Percentiles rank a stretch among this genome's conserved stretches.
phyloP scores from a whole-genome alignment of 2,329 filamentous ascomycete species.

The Calonectria fujianensis region DNA sequence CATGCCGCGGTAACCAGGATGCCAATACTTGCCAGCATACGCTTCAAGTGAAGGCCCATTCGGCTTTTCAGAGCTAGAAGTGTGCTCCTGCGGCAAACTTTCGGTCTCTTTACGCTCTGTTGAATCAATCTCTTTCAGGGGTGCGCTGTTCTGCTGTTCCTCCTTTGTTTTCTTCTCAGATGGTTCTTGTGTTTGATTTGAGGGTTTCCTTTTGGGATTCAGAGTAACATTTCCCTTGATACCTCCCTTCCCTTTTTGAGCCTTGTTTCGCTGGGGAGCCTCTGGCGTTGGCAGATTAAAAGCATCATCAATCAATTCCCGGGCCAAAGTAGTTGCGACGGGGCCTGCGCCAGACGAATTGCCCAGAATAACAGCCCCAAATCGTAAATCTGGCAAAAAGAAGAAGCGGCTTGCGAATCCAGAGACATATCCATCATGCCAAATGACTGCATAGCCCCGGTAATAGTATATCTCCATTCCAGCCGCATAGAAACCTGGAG shows the following conservation, averaged over 20 bases:
- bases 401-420: slow-evolving; percentile 54
- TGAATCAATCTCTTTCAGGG: background rate
- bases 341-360: slow-evolving; percentile 49
- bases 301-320: slow-evolving; percentile 49
- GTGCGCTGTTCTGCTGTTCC: background rate
- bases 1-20: slow-evolving; percentile 54
- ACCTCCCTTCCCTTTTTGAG: background rate
- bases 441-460: slow-evolving; percentile 46
- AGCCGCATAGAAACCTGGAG: slow-evolving; percentile 44
- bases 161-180: accelerated
- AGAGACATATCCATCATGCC: slow-evolving; percentile 52
- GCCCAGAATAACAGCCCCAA: slow-evolving; percentile 53
- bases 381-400: slow-evolving; percentile 53
- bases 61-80: slow-evolving; percentile 5
- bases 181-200: background rate
- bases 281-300: slow-evolving; percentile 26
- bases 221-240: background rate
- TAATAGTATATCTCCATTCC: slow-evolving; percentile 54
- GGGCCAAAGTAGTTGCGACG: slow-evolving; percentile 44
- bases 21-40: slow-evolving; percentile 52
- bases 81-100: background rate
- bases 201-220: slow-evolving; percentile 9
- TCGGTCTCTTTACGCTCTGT: too few relatives aligned
- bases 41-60: slow-evolving; percentile 26
- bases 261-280: background rate